Evolutionary conservation across 495 filamentous ascomycete species (phyloP).

Genomic region (Hypoxylon fuscum): DNA sequence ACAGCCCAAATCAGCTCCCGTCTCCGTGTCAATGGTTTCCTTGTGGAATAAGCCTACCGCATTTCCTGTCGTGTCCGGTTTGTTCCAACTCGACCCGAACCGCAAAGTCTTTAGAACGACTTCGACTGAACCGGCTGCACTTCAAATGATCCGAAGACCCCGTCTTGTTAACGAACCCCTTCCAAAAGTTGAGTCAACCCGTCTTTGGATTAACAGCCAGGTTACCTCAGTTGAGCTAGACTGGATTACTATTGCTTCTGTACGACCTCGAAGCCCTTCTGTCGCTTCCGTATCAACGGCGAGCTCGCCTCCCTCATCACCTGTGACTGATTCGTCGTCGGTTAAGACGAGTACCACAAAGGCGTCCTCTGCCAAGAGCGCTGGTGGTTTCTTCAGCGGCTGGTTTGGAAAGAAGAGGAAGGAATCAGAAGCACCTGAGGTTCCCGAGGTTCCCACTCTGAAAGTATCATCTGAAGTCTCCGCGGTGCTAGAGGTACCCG

Average conservation of each 20-base stretch:
- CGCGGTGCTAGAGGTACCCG: constrained; percentile 14
- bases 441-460: constrained; percentile 5
- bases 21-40: neutral
- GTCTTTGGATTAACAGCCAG: constrained; percentile 43
- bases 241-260: constrained; percentile 47
- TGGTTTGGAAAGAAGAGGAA: constrained; percentile 36
- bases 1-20: neutral
- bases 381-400: constrained; percentile 23
- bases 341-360: constrained; percentile 21
- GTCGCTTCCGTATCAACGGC: constrained; percentile 20
- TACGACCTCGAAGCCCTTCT: constrained; percentile 25
- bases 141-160: constrained; percentile 36
- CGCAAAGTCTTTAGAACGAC: constrained; percentile 41
- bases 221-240: constrained; percentile 22
- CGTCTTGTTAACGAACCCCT: constrained; percentile 40
- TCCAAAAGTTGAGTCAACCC: constrained; percentile 40
- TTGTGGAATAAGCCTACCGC: constrained; percentile 23
- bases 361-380: constrained; percentile 25
- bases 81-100: constrained; percentile 38
- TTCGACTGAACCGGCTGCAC: constrained; percentile 40
- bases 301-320: constrained; percentile 23
- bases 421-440: neutral
- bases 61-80: neutral
- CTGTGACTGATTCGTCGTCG: constrained; percentile 22
- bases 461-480: constrained; percentile 1